These are phyloP conservation scores for Scheffersomyces cryptocercus DNA, from an alignment of 1,139 yeast genomes.

Conservation along the genomic window DNA sequence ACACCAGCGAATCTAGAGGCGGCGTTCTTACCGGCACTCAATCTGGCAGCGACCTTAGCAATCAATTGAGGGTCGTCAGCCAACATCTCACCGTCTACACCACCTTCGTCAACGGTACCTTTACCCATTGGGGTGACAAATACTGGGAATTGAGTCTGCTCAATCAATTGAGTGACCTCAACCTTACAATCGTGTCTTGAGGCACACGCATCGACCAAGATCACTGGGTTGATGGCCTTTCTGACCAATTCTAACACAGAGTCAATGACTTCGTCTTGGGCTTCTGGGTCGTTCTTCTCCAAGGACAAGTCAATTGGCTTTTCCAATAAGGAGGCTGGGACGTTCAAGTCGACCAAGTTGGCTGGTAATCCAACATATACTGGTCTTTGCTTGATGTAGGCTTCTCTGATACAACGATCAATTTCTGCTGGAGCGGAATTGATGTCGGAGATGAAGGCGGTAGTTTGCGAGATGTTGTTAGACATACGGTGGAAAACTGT, in stretches of 20 bases:
- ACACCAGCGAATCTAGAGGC: conserved; percentile 83
- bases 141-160: conserved; percentile 75
- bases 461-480: conserved; percentile 64
- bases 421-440: conserved; percentile 65
- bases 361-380: conserved; percentile 84
- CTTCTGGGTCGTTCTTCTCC: conserved; percentile 64
- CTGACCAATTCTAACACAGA: conserved; percentile 53
- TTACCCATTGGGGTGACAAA: conserved; percentile 93
- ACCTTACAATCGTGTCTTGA: conserved; percentile 68
- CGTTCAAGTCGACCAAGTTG: conserved; percentile 67
- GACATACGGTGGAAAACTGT: conserved; percentile 53
- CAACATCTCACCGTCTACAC: conserved; percentile 28
- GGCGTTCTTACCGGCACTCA: conserved; percentile 27
- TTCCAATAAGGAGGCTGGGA: conserved; percentile 56
- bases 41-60: conserved; percentile 24
- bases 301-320: conserved; percentile 65
- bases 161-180: conserved; percentile 64
- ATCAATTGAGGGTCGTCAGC: conserved; percentile 29
- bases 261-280: conserved; percentile 72
- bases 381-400: conserved; percentile 75
- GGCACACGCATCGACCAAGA: conserved; percentile 87
- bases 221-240: conserved; percentile 65
- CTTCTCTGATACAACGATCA: conserved; percentile 74
- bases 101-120: conserved; percentile 70
- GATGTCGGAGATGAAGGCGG: conserved; percentile 63